These are phyloP conservation scores for Anthoceros angustus DNA, from an alignment of 225 moss, liverwort and hornwort genomes.

Conservation along the genomic window DNA sequence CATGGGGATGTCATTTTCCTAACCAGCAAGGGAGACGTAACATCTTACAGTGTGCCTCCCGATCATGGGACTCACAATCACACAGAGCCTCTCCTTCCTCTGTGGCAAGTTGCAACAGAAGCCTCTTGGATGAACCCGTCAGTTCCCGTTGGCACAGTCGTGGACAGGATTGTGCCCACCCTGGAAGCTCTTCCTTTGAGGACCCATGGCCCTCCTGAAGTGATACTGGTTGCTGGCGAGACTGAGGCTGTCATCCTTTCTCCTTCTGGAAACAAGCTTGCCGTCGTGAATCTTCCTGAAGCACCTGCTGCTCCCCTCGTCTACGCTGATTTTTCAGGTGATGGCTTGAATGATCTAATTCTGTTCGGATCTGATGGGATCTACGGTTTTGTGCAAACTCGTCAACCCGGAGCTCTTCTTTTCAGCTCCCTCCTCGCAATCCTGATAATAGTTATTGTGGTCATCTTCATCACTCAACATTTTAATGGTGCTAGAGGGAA, in stretches of 20 bases:
- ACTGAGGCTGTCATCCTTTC: slow-evolving; percentile 58
- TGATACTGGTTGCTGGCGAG: slow-evolving; percentile 71
- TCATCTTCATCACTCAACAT: slow-evolving; percentile 74
- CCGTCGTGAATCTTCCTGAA: slow-evolving; percentile 35
- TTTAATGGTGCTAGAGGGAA: slow-evolving; percentile 52
- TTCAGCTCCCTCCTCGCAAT: slow-evolving; percentile 69
- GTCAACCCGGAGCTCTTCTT: slow-evolving; percentile 73
- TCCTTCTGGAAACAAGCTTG: slow-evolving; percentile 52
- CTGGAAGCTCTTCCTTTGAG: slow-evolving; percentile 48
- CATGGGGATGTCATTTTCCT: slow-evolving; percentile 90
- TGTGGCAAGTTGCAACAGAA: slow-evolving; percentile 66
- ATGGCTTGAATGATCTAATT: slow-evolving; percentile 66
- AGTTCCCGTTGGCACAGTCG: slow-evolving; percentile 18
- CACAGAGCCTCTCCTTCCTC: not conserved
- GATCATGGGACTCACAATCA: not conserved
- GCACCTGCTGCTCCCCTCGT: slow-evolving; percentile 36
- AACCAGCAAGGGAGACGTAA: slow-evolving; percentile 84
- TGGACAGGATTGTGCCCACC: slow-evolving; percentile 25
- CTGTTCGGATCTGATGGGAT: slow-evolving; percentile 41
- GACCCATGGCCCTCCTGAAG: slow-evolving; percentile 33
- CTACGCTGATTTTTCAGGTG: slow-evolving; percentile 60
- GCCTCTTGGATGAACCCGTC: slow-evolving; percentile 62
- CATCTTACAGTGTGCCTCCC: not conserved
- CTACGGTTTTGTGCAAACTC: slow-evolving; percentile 70
- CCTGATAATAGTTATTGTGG: slow-evolving; percentile 63